A percentile compares a stretch with the other conserved stretches of the same genome.
These are phyloP conservation scores for Daldinia childiae DNA, from an alignment of 495 filamentous ascomycete species.

Conservation along the genomic window DNA sequence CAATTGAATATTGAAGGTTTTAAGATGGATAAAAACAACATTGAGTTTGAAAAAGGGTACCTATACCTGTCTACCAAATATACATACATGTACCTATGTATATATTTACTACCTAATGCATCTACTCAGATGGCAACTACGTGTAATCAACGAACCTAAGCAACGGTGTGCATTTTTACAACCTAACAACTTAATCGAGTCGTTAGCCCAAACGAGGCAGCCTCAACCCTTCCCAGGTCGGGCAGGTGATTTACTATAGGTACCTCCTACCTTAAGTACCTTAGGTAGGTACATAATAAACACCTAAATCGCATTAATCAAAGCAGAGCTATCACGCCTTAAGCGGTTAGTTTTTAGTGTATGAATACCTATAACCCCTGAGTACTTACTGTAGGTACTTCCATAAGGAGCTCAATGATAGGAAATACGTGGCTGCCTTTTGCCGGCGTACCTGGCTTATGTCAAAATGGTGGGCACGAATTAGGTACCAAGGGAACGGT, in stretches of 20 bases:
- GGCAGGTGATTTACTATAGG: neutral
- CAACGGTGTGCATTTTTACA: slow-evolving; percentile 32
- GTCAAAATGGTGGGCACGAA: slow-evolving; percentile 23
- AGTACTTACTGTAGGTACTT: neutral
- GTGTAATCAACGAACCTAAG: neutral
- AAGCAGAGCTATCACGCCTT: neutral
- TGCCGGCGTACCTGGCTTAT: slow-evolving; percentile 11
- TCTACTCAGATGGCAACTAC: slow-evolving; percentile 1
- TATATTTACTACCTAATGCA: slow-evolving; percentile 24
- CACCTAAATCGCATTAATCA: too few relatives aligned
- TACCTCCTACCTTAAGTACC: too few relatives aligned
- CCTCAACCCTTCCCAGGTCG: slow-evolving; percentile 17
- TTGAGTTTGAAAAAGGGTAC: neutral
- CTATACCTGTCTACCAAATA: neutral
- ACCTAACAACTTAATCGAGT: slow-evolving; percentile 22
- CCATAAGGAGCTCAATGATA: neutral
- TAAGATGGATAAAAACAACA: neutral
- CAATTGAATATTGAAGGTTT: neutral
- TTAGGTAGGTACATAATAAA: too few relatives aligned
- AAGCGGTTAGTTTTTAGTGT: neutral
- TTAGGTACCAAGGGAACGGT: neutral
- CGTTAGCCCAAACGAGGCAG: slow-evolving; percentile 28
- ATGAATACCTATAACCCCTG: neutral
- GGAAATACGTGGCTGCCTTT: neutral
- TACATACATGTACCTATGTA: neutral